Percentiles rank a stretch among this genome's conserved stretches.
phyloP scores from a whole-genome alignment of 1,284 basidiomycete species.

The Megacollybia platyphylla region DNA sequence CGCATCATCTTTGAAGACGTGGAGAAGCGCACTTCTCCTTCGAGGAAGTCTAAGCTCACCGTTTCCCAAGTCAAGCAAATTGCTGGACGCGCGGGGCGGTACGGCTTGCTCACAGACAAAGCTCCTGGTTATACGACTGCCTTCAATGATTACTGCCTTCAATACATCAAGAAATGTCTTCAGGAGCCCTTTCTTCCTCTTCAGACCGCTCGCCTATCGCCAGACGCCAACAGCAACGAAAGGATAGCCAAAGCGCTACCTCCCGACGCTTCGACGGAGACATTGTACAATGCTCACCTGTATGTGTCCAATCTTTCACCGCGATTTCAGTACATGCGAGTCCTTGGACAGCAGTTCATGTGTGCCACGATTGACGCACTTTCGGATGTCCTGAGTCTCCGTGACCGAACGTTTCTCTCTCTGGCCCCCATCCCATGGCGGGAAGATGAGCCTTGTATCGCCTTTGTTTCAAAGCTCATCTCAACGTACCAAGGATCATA shows the following conservation, averaged over 20 bases:
- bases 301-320: conserved; percentile 36
- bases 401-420: conserved; percentile 36
- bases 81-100: conserved; percentile 90
- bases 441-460: conserved; percentile 16
- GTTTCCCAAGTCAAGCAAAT: conserved; percentile 91
- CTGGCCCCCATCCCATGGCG: conserved; percentile 34
- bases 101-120: conserved; percentile 51
- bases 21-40: conserved; percentile 63
- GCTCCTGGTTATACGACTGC: conserved; percentile 68
- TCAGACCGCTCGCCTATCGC: conserved; percentile 18
- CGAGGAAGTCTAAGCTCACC: conserved; percentile 39
- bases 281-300: conserved; percentile 31
- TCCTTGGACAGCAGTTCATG: conserved; percentile 16
- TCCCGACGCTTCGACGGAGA: conserved; percentile 14
- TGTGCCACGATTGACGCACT: conserved; percentile 33
- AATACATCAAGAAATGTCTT: conserved; percentile 38
- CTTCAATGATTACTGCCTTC: conserved; percentile 53
- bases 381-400: conserved; percentile 26
- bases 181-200: conserved; percentile 21
- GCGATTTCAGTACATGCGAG: conserved; percentile 26
- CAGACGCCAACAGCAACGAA: conserved; percentile 14
- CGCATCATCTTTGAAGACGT: conserved; percentile 78
- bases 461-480: conserved; percentile 23
- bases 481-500: conserved; percentile 18
- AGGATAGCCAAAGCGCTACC: conserved; percentile 14